These are phyloP conservation scores for Hypoxylon sp. DNA, from an alignment of 2,329 filamentous ascomycete species.

Conservation along the genomic window DNA sequence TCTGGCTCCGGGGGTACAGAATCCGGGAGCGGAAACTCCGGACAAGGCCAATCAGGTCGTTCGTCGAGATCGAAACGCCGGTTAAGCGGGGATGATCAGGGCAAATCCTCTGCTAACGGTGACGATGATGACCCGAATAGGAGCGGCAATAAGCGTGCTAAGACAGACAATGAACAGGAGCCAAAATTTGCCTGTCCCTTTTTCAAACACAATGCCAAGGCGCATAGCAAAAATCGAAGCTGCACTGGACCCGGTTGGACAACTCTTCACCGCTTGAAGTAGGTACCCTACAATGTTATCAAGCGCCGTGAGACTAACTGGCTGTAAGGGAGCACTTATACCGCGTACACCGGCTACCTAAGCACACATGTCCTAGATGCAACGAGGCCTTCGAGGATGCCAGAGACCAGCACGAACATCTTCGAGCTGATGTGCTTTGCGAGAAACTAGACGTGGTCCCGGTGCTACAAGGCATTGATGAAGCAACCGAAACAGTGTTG, in stretches of 20 bases:
- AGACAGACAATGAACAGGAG: conserved; percentile 49
- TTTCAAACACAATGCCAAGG: conserved; percentile 51
- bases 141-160: conserved; percentile 54
- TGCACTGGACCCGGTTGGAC: conserved; percentile 46
- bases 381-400: conserved; percentile 42
- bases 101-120: conserved; percentile 45
- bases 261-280: conserved; percentile 50
- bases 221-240: conserved; percentile 41
- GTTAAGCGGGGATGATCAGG: conserved; percentile 46
- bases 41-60: conserved; percentile 32
- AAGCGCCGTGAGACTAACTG: conserved; percentile 1
- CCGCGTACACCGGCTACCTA: conserved; percentile 46
- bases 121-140: conserved; percentile 49
- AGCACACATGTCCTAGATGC: conserved; percentile 48
- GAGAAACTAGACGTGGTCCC: conserved; percentile 42
- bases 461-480: conserved; percentile 46
- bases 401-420: conserved; percentile 43
- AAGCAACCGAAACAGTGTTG: conserved; percentile 46
- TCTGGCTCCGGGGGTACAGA: conserved; percentile 12
- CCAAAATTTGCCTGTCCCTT: conserved; percentile 53
- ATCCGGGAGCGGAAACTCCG: conserved; percentile 19
- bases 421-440: conserved; percentile 48
- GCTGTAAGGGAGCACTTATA: conserved; percentile 48
- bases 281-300: conserved; percentile 21
- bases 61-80: conserved; percentile 46